These are phyloP conservation scores for Fusarium sp. DNA, from an alignment of 2,329 filamentous ascomycete species.

Conservation along the genomic window DNA sequence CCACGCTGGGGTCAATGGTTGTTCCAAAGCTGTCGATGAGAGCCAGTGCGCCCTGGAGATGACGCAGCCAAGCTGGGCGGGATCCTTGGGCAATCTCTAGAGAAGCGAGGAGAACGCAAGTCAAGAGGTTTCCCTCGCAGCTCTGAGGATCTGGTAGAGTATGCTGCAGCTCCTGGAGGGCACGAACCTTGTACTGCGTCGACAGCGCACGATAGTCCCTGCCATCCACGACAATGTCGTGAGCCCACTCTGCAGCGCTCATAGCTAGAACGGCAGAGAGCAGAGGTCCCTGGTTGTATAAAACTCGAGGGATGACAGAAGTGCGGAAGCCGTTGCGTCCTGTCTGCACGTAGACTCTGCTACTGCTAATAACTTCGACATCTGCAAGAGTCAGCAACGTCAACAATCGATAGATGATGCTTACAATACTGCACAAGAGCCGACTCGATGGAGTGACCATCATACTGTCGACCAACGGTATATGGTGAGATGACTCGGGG, in stretches of 20 bases:
- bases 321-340: conserved; percentile 36
- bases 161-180: conserved; percentile 35
- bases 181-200: conserved; percentile 39
- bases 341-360: conserved; percentile 42
- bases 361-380: conserved; percentile 38
- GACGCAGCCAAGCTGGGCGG: conserved; percentile 35
- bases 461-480: conserved; percentile 1
- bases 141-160: conserved; percentile 21
- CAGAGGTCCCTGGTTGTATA: conserved; percentile 30
- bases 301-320: conserved; percentile 39
- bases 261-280: conserved; percentile 39
- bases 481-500: conserved; percentile 27
- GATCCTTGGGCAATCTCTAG: conserved; percentile 42
- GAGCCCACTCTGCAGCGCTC: conserved; percentile 43
- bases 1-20: conserved; percentile 27
- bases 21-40: conserved; percentile 37
- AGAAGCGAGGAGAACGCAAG: conserved; percentile 39
- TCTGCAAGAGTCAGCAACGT: conserved; percentile 26
- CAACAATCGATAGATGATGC: background rate
- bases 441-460: conserved; percentile 18
- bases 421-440: conserved; percentile 42
- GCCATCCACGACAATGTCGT: conserved; percentile 28
- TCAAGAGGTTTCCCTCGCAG: conserved; percentile 38
- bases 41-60: conserved; percentile 41
- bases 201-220: conserved; percentile 38